Evolutionary conservation across 2,329 filamentous ascomycete genomes (phyloP).

Genomic region (Aureobasidium sp.): DNA sequence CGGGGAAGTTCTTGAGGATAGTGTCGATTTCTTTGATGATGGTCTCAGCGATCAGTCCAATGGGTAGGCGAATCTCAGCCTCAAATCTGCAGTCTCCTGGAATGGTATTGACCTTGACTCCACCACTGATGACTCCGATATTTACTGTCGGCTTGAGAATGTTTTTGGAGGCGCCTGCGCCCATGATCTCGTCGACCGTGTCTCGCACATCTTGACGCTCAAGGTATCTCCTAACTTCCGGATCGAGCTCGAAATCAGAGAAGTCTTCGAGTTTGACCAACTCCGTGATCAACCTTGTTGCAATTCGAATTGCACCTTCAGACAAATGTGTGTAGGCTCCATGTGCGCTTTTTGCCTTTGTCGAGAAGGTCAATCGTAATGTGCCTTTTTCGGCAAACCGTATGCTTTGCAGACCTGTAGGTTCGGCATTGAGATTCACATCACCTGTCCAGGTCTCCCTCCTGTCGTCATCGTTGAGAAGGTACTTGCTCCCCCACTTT

Average conservation of each 20-base stretch:
- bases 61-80: slow-evolving; percentile 36
- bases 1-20: slow-evolving; percentile 25
- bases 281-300: slow-evolving; percentile 26
- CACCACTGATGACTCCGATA: slow-evolving; percentile 36
- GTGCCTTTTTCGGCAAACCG: slow-evolving; percentile 40
- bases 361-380: slow-evolving; percentile 32
- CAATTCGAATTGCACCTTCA: slow-evolving; percentile 34
- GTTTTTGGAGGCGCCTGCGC: slow-evolving; percentile 29
- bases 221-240: slow-evolving; percentile 27
- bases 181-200: slow-evolving; percentile 33
- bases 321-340: slow-evolving; percentile 37
- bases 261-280: slow-evolving; percentile 26
- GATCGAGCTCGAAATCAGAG: slow-evolving; percentile 23
- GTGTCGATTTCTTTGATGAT: slow-evolving; percentile 27
- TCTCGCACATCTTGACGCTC: slow-evolving; percentile 26
- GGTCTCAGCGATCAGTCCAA: slow-evolving; percentile 29
- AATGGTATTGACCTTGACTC: slow-evolving; percentile 39
- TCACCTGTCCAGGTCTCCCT: slow-evolving; percentile 31
- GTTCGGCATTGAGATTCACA: slow-evolving; percentile 36
- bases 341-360: slow-evolving; percentile 31
- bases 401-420: slow-evolving; percentile 33
- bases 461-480: slow-evolving; percentile 28
- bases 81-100: slow-evolving; percentile 34
- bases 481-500: slow-evolving; percentile 31
- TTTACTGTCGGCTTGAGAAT: slow-evolving; percentile 34